Percentiles rank a stretch among this genome's conserved stretches.
phyloP scores from a whole-genome alignment of 1,284 basidiomycete genomes.

The Cryptococcus depauperatus region DNA sequence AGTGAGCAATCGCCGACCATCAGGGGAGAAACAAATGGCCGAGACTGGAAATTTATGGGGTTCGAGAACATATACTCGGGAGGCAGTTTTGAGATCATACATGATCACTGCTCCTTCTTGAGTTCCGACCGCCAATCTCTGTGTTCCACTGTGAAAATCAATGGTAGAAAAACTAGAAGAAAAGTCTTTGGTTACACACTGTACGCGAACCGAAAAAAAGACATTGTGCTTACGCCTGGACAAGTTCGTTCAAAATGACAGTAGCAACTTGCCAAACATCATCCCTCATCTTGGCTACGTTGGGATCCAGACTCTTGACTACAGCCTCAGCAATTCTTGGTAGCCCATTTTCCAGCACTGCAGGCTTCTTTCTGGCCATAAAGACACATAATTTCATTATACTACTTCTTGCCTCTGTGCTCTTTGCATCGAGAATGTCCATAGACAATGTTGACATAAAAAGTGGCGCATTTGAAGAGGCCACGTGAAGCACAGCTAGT shows the following conservation, averaged over 20 bases:
- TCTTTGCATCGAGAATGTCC: conserved; percentile 76
- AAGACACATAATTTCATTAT: conserved; percentile 92
- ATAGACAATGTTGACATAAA: conserved; percentile 93
- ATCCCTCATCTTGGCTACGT: conserved; percentile 70
- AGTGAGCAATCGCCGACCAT: conserved; percentile 81
- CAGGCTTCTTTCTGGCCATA: conserved; percentile 84
- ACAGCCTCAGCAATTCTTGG: conserved; percentile 88
- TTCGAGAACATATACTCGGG: conserved; percentile 87
- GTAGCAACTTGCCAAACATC: conserved; percentile 85
- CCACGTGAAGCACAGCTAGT: conserved; percentile 73
- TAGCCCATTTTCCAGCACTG: conserved; percentile 75
- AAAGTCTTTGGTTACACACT: neutral
- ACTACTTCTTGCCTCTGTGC: conserved; percentile 69
- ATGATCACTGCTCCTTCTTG: conserved; percentile 87
- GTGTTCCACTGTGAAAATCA: conserved; percentile 76
- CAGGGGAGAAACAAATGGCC: conserved; percentile 82
- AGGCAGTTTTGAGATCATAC: conserved; percentile 94
- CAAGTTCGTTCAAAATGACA: conserved; percentile 82
- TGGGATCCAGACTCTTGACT: conserved; percentile 92
- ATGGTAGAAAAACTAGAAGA: conserved; percentile 72
- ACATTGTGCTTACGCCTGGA: conserved; percentile 62
- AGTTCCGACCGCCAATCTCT: conserved; percentile 87
- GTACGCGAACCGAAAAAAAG: neutral
- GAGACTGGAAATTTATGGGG: conserved; percentile 71
- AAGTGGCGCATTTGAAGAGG: conserved; percentile 70